Base-by-base conservation (phyloP, 345 rosid genomes). In the Lepidium sativum region DNA sequence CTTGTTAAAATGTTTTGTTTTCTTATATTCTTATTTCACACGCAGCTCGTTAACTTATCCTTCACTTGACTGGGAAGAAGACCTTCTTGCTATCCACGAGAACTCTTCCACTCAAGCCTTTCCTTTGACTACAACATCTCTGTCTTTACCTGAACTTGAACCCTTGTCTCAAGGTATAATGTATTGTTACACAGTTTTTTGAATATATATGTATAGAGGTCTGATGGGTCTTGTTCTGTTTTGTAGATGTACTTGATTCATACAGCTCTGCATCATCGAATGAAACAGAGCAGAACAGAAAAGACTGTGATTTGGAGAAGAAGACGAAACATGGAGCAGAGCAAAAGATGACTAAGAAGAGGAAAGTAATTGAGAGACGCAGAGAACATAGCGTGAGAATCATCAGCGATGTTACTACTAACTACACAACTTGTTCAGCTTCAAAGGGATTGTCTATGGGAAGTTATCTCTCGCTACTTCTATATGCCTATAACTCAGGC, bases 401-500 rank as follows among this genome's bases (percentile, higher is more conserved):
- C 54, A 64, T 40, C 49, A 41, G 54, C 6, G 44, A 67, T 27
- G 16, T 65, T 23, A 31, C 67, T 14, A 29, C 32, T 25, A 25
- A 25, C 16, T 53, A 53, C 56, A 35, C 49, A 17, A 50, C 35
- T 23, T 7, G 5, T 41, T 3, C 63, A 20, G 42, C 72, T 14
- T 27, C 77, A 29, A 73, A 76, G 40, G 37, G 21, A 16, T 56
- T 88, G 42, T 65, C 86, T 0, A 76, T 74, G 68, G 68, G 56
- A 82, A 37, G 43, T 48, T 0, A 70, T 88, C 25, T 78, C 85
- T 2, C 60, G 70, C 40, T 82, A 83, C 54, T 88, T 88, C 41
- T 85, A 88, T 66, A 81, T 82, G 84, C 86, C 96, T 0, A 88
- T 88, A 12, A 81, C 83, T 2, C 83, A 81, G 15, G 92, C 96